A percentile compares a stretch with the other conserved stretches of the same genome.
Conservation (phyloP, 805 yeast genomes). For the Kodamaea hsintzibuensis region DNA sequence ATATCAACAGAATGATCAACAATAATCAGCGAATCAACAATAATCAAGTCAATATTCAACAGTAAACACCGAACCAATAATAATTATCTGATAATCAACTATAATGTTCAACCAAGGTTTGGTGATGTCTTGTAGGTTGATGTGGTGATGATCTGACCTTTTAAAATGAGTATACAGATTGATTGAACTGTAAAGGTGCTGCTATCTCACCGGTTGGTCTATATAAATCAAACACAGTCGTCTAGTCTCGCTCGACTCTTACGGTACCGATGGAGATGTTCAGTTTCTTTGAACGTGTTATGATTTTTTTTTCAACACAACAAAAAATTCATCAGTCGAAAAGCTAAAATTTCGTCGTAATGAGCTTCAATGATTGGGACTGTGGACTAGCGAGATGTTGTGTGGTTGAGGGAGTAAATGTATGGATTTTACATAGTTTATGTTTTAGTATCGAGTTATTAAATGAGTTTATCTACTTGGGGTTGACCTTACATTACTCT, state of each 20-base stretch:
- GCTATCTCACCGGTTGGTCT: neutral
- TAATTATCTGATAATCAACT: no score
- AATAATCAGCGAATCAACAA: neutral
- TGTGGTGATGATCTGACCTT: constrained; percentile 5
- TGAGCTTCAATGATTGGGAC: neutral
- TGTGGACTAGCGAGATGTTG: no score
- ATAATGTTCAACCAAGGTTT: no score
- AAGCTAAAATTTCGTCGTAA: neutral
- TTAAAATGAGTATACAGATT: neutral
- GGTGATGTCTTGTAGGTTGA: neutral
- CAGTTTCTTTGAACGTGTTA: neutral
- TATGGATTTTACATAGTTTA: no score
- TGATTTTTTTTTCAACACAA: constrained; percentile 4
- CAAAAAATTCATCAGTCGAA: neutral
- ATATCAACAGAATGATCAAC: neutral
- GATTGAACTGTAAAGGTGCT: neutral
- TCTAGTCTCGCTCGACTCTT: constrained; percentile 5
- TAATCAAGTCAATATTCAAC: neutral
- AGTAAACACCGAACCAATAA: neutral
- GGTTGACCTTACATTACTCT: no score
- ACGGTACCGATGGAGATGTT: constrained; percentile 5
- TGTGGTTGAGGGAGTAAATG: no score
- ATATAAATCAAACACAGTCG: neutral
- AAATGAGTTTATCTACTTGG: no score
- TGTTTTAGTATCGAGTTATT: no score